These are phyloP conservation scores for Rubia tinctorum DNA, from an alignment of 305 asterid species.

Conservation along the genomic window DNA sequence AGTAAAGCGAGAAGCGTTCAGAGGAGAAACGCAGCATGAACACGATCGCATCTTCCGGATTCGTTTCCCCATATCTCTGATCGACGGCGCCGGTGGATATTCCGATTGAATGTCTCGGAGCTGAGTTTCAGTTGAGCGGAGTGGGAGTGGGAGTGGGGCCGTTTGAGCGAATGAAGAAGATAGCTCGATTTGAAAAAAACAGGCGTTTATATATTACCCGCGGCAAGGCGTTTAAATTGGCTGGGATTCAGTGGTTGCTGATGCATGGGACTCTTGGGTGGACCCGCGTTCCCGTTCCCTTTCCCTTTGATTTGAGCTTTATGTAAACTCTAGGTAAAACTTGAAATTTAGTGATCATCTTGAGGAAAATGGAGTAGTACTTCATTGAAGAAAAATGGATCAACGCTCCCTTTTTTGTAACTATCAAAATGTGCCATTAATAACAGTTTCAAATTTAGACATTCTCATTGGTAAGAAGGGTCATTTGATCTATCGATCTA, in stretches of 20 bases:
- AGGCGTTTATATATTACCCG: slow-evolving; percentile 56
- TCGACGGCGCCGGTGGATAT: slow-evolving; percentile 1
- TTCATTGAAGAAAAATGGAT: too few species aligned
- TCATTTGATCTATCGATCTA: too few species aligned
- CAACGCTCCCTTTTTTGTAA: too few species aligned
- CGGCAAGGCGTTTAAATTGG: slow-evolving; percentile 39
- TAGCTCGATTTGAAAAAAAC: slow-evolving; percentile 10
- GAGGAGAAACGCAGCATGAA: slow-evolving; percentile 83
- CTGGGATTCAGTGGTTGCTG: not conserved
- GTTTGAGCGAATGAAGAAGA: slow-evolving; percentile 6
- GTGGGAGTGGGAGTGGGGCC: not conserved
- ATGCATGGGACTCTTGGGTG: not conserved
- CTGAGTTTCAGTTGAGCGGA: slow-evolving; percentile 1
- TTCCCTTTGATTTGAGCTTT: not conserved
- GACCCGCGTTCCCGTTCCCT: not conserved
- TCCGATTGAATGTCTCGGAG: not conserved
- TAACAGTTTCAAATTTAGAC: too few species aligned
- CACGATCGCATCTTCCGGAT: slow-evolving; percentile 66
- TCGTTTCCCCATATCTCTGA: slow-evolving; percentile 67
- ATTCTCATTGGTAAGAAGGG: too few species aligned
- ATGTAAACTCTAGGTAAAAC: not conserved
- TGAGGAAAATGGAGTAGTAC: too few species aligned
- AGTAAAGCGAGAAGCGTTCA: slow-evolving; percentile 33
- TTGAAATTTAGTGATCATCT: not conserved
- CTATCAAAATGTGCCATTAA: too few species aligned